Percentiles rank a stretch among this genome's conserved stretches.
phyloP scores from a whole-genome alignment of 2,329 filamentous ascomycete species.

The Cylindrodendrum hubeiense region DNA sequence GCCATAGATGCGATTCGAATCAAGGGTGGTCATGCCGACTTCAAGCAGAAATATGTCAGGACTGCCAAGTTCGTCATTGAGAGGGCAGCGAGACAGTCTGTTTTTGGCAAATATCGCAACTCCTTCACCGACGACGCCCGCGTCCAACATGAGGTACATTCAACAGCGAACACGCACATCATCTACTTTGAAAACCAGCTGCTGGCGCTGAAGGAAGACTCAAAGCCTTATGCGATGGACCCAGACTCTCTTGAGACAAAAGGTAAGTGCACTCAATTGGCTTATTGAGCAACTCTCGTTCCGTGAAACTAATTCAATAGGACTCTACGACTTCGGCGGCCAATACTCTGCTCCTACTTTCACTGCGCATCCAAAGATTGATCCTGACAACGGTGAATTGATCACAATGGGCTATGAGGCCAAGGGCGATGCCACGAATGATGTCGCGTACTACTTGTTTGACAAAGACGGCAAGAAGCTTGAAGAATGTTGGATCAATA shows the following conservation, averaged over 20 bases:
- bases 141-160: conserved; percentile 2
- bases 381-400: conserved; percentile 1
- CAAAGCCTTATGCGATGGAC: conserved; percentile 1
- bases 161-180: conserved; percentile 7
- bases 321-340: conserved; percentile 1
- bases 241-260: neutral
- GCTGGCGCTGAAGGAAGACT: conserved; percentile 3
- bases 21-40: conserved; percentile 5
- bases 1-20: neutral
- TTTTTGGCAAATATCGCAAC: conserved; percentile 7
- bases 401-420: conserved; percentile 9
- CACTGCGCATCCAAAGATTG: conserved; percentile 7
- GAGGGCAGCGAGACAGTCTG: neutral
- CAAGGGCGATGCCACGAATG: neutral
- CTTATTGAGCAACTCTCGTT: neutral
- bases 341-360: neutral
- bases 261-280: neutral
- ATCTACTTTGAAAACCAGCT: conserved; percentile 8
- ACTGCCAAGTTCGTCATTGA: neutral
- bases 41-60: conserved; percentile 1
- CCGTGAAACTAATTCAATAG: neutral
- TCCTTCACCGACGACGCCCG: neutral
- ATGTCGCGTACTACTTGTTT: conserved; percentile 4
- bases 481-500: conserved; percentile 7
- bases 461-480: conserved; percentile 8